Evolutionary conservation across 1,284 basidiomycete genomes (phyloP), one percentile per base, ranked within the genome.

Genomic region (Pseudozyma pruni): DNA sequence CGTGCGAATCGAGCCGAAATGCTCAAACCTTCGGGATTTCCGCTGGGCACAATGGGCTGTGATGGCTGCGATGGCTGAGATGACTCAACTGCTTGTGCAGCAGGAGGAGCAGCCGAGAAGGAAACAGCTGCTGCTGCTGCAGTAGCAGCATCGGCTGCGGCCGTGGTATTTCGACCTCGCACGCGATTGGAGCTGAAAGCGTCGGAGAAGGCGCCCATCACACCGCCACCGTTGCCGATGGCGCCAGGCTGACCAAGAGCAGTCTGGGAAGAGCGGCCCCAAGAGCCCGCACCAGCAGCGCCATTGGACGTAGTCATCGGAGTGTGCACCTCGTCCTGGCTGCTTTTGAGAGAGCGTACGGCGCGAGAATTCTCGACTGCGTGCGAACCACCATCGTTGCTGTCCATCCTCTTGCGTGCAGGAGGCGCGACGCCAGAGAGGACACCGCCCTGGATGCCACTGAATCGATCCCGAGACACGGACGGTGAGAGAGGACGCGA

Each of bases 391-490:
- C 68, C 68, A 31, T 59, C 52, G 42, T 57, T 71, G 61, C 75
- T 73, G 25, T 77, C 75, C 66, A 76, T 75, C 31, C 71, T 63
- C 51, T 64, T 71, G 40, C 74, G 66, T 9, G 66, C 49, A 4
- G 64, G 70, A n/a, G 73, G 70, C 19, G 63, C 75, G 9, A 78
- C 75, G 16, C 68, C 74, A 3, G 71, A 71, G 4, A 78, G 57
- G 19, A 78, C 75, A 10, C 75, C 75, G 20, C 75, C 75, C 35
- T 76, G 74, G 23, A 78, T 78, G 25, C 75, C 75, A 25, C 58
- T 67, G 46, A 74, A 74, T 1, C 72, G 71, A 27, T 78, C 74
- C 16, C 75, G 61, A 6, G 63, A 74, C 10, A 63, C 50, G 16
- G 52, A 66, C 17, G 74, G 74, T 17, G 67, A 68, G 31, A 72